These are phyloP conservation scores for Penicillium sp. DNA, from an alignment of 2,329 filamentous ascomycete genomes.

Conservation along the genomic window DNA sequence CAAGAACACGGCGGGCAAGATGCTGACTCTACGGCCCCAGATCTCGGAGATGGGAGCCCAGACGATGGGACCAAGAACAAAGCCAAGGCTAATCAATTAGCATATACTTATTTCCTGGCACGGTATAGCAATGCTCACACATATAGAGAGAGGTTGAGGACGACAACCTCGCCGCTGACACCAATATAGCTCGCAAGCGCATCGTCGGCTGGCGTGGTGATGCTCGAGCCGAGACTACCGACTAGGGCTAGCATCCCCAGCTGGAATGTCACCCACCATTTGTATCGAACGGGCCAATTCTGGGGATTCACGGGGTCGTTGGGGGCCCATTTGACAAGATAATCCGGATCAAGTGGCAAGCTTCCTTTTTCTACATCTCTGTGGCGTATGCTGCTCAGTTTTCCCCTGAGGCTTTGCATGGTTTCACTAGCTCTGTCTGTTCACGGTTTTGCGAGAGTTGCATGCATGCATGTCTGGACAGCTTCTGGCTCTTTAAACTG, in stretches of 20 bases:
- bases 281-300: constrained; percentile 44
- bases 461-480: not conserved
- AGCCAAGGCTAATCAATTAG: constrained; percentile 1
- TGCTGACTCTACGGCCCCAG: constrained; percentile 41
- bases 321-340: constrained; percentile 12
- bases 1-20: constrained; percentile 41
- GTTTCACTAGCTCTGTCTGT: not conserved
- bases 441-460: not conserved
- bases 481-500: not conserved
- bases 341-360: constrained; percentile 3
- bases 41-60: constrained; percentile 16
- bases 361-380: constrained; percentile 7
- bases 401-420: not conserved
- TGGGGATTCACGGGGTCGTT: constrained; percentile 44
- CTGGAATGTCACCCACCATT: constrained; percentile 48
- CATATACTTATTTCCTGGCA: not conserved
- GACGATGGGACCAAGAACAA: constrained; percentile 1
- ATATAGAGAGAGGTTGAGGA: constrained; percentile 12
- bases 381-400: not conserved
- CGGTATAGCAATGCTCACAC: not conserved
- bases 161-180: constrained; percentile 6
- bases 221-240: constrained; percentile 49
- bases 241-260: constrained; percentile 50
- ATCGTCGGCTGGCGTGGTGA: constrained; percentile 47
- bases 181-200: constrained; percentile 41